These are phyloP conservation scores for Populus euphratica DNA, from an alignment of 345 rosid species.

Conservation along the genomic window DNA sequence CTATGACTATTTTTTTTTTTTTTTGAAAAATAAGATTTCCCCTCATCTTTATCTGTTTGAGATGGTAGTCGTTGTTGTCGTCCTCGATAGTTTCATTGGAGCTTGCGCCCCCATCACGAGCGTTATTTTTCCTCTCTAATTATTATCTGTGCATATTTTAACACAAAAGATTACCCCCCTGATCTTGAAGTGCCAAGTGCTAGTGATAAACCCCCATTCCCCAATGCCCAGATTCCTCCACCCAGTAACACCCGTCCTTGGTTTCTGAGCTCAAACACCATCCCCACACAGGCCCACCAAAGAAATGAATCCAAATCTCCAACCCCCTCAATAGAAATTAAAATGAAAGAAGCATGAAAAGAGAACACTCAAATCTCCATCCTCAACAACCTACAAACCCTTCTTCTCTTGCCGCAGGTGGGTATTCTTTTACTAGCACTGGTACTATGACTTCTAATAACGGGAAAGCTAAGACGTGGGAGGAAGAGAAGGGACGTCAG, in stretches of 20 bases:
- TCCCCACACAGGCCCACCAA: neutral
- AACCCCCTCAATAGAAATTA: neutral
- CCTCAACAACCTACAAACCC: slow-evolving; percentile 11
- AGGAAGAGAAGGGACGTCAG: slow-evolving; percentile 24
- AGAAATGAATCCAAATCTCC: slow-evolving; percentile 12
- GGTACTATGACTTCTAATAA: neutral
- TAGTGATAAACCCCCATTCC: slow-evolving; percentile 37
- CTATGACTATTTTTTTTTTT: neutral
- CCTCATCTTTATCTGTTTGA: slow-evolving; percentile 41
- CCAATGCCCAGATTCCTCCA: slow-evolving; percentile 44
- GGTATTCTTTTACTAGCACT: neutral
- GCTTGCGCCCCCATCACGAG: slow-evolving; percentile 54
- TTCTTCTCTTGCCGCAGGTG: neutral
- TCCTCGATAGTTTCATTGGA: slow-evolving; percentile 34
- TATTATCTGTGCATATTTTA: neutral
- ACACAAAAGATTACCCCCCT: neutral
- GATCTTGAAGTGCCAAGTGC: slow-evolving; percentile 39
- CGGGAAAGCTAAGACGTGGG: slow-evolving; percentile 51
- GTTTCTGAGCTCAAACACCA: slow-evolving; percentile 19
- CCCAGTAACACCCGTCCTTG: slow-evolving; percentile 22
- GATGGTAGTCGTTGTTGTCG: slow-evolving; percentile 23
- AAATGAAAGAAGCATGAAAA: slow-evolving; percentile 34
- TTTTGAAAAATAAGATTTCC: neutral
- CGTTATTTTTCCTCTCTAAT: slow-evolving; percentile 6
- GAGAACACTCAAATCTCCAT: slow-evolving; percentile 45